Percentiles rank a stretch among this genome's conserved stretches.
phyloP scores from a whole-genome alignment of 805 yeast genomes.

The Cyberlindnera nakhonratchasimensis region DNA sequence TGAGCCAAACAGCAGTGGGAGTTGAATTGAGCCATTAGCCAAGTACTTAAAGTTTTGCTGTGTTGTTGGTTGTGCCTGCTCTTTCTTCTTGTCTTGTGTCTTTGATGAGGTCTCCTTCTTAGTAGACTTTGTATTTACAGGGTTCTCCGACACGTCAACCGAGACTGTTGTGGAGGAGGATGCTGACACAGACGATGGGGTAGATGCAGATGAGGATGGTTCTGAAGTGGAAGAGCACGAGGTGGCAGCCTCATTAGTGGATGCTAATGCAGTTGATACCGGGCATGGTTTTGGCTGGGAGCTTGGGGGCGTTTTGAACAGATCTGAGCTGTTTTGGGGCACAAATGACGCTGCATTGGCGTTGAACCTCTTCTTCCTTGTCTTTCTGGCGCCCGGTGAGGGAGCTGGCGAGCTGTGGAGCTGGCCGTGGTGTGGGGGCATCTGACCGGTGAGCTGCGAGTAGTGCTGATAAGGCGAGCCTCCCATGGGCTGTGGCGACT shows the following conservation, averaged over 20 bases:
- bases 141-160: not conserved
- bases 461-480: not conserved
- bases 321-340: conserved; percentile 1
- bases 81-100: conserved; percentile 1
- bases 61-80: not conserved
- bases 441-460: not conserved
- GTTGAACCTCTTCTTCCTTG: conserved; percentile 7
- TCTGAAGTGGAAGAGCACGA: conserved; percentile 1
- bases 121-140: not conserved
- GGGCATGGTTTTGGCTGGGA: not conserved
- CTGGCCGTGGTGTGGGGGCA: conserved; percentile 1
- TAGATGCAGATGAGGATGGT: conserved; percentile 3
- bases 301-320: not conserved
- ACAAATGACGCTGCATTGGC: conserved; percentile 1
- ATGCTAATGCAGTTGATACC: conserved; percentile 1
- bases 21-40: not conserved
- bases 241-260: not conserved
- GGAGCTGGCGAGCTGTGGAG: conserved; percentile 1
- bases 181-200: conserved; percentile 1
- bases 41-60: not conserved
- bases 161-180: not conserved
- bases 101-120: not conserved
- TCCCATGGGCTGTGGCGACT: too few species aligned
- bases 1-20: conserved; percentile 3
- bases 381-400: not conserved